Conservation (phyloP, 2,329 filamentous ascomycete genomes). For the Pseudogymnoascus sp. region DNA sequence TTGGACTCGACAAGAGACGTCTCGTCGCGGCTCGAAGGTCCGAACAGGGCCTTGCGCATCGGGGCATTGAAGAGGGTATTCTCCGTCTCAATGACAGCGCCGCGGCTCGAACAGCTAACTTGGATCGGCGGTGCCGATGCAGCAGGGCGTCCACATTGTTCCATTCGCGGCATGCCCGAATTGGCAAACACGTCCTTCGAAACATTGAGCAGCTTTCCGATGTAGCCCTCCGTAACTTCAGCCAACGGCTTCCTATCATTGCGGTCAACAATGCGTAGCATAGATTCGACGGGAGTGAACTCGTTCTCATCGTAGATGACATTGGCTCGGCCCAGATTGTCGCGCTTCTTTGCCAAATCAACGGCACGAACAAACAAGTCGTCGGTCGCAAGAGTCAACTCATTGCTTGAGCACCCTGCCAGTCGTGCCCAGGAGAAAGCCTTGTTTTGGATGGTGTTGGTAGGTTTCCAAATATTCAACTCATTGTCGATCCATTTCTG, state of each 20-base stretch:
- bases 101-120: constrained; percentile 64
- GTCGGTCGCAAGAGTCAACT: constrained; percentile 60
- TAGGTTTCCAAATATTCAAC: constrained; percentile 84
- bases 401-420: constrained; percentile 64
- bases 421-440: constrained; percentile 90
- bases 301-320: constrained; percentile 59
- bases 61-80: constrained; percentile 68
- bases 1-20: constrained; percentile 66
- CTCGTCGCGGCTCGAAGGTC: constrained; percentile 57
- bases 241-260: constrained; percentile 58
- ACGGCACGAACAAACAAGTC: constrained; percentile 68
- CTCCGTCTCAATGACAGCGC: constrained; percentile 56
- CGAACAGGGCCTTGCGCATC: constrained; percentile 69
- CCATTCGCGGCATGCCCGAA: constrained; percentile 67
- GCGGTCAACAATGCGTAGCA: constrained; percentile 72
- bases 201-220: constrained; percentile 73
- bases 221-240: constrained; percentile 61
- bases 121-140: constrained; percentile 82
- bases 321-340: constrained; percentile 51
- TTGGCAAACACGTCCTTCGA: constrained; percentile 55
- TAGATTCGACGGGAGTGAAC: constrained; percentile 64
- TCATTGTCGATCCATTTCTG: constrained; percentile 68
- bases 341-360: constrained; percentile 41
- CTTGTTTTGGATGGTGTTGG: constrained; percentile 60
- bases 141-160: constrained; percentile 70